Percentiles rank a stretch among this genome's conserved stretches.
phyloP scores from a whole-genome alignment of 805 yeast species.

The Pichia sporocuriosa region DNA sequence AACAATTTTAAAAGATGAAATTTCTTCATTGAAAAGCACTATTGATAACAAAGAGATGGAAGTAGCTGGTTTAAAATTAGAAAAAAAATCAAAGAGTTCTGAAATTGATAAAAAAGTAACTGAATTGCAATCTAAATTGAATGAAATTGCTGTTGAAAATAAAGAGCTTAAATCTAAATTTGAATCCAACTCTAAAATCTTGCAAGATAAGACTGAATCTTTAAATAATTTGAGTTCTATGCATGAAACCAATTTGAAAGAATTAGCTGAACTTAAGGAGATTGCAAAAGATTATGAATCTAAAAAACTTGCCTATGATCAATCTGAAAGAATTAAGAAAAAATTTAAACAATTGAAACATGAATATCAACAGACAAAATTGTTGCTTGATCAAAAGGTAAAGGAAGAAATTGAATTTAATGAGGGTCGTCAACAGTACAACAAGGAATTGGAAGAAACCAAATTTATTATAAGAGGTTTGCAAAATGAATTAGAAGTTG shows the following conservation, averaged over 20 bases:
- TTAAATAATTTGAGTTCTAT: neutral
- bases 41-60: slow-evolving; percentile 30
- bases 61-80: slow-evolving; percentile 18
- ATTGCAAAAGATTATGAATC: slow-evolving; percentile 19
- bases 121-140: slow-evolving; percentile 5
- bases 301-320: slow-evolving; percentile 24
- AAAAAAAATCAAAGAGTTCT: slow-evolving; percentile 7
- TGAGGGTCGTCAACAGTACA: slow-evolving; percentile 36
- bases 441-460: slow-evolving; percentile 33
- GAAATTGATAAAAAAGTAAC: slow-evolving; percentile 1
- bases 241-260: neutral
- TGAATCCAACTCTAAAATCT: neutral
- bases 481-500: slow-evolving; percentile 25
- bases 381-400: slow-evolving; percentile 35
- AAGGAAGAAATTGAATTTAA: slow-evolving; percentile 38
- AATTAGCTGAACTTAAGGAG: slow-evolving; percentile 34
- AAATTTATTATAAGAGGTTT: slow-evolving; percentile 27
- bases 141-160: slow-evolving; percentile 3
- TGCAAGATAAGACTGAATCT: neutral
- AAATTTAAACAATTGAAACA: slow-evolving; percentile 37
- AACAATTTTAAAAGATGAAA: slow-evolving; percentile 23
- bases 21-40: slow-evolving; percentile 24
- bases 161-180: slow-evolving; percentile 32
- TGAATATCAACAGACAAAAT: slow-evolving; percentile 38
- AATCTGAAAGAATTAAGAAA: slow-evolving; percentile 22